Evolutionary conservation across 306 rosid genomes (phyloP).

Genomic region (Fagus crenata): DNA sequence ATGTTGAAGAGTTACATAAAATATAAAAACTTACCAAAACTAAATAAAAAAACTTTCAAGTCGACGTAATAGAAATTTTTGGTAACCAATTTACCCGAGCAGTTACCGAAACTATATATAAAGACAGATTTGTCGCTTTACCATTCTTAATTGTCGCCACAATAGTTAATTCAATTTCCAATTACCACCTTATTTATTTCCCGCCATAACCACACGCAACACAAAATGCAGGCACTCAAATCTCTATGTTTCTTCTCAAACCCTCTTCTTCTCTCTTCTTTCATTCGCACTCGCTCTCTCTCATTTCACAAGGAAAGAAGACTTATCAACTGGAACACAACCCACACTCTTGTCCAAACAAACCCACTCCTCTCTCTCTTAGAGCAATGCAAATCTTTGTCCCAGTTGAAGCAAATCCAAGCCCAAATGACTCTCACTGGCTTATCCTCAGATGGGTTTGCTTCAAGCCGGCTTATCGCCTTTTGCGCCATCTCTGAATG

Average conservation of each 20-base stretch:
- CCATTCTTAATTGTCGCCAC: not conserved
- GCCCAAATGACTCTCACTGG: slow-evolving; percentile 62
- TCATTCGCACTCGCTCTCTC: slow-evolving; percentile 38
- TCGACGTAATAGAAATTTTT: too few species aligned
- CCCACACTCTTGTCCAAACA: slow-evolving; percentile 46
- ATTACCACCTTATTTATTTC: not conserved
- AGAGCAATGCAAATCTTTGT: slow-evolving; percentile 56
- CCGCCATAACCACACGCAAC: not conserved
- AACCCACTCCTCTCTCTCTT: slow-evolving; percentile 60
- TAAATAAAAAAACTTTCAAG: too few species aligned
- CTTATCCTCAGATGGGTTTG: slow-evolving; percentile 49
- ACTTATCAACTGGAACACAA: slow-evolving; percentile 60
- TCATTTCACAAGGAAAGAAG: slow-evolving; percentile 33
- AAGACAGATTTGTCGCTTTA: not conserved
- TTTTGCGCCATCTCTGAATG: slow-evolving; percentile 73
- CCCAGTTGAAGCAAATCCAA: slow-evolving; percentile 74
- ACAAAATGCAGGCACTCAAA: not conserved
- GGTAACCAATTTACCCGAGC: too few species aligned
- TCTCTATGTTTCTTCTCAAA: slow-evolving; percentile 26
- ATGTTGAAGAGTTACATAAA: too few species aligned
- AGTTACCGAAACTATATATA: not conserved
- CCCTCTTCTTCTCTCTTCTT: slow-evolving; percentile 14
- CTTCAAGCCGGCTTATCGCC: slow-evolving; percentile 66
- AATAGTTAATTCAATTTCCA: not conserved
- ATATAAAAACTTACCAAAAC: too few species aligned